Evolutionary conservation across 2,329 filamentous ascomycete species (phyloP), one percentile per base, ranked within the genome.

Genomic region (Ophiosphaerella herpotricha): DNA sequence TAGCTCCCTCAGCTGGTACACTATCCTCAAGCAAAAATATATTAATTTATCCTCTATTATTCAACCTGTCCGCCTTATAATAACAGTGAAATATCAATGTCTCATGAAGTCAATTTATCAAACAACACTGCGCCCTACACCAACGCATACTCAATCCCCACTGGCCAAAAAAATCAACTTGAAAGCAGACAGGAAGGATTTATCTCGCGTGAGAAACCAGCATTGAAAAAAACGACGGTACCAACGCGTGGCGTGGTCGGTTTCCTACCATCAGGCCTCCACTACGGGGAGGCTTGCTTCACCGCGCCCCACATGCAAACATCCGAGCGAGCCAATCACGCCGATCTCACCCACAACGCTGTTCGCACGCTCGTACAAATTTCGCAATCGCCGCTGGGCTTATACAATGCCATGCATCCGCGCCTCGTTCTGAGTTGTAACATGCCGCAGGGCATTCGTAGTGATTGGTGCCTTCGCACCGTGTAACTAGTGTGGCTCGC

Each of bases 321-420:
- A 24, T 29, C 23, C 39, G 39, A 41, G 13, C n/a, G 6, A 16
- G 31, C 39, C 39, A 41, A 41, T 41, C 24, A 41, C n/a, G 7
- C 3, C 34, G 34, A 36, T 29, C 6, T 29, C 26, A 39, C 18
- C 5, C 14, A 45, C 34, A 21, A 32, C 36, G 31, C 36, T n/a
- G 35, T 46, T 46, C 43, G 43, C 29, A 32, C 43, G 13, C 39
- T 54, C 47, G 43, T 23, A 46, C 43, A 46, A 44, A 11, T 45
- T 7, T 45, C 9, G 34, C 21, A n/a, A 35, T 33, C 32, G 41
- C 45, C 33, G 32, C 23, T n/a, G 33, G 5, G 32, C 33, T 23
- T 40, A 14, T 26, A 35, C 16, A 43, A 48, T 29, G 14, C 13
- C 21, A 23, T 9, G 7, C 9, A 36, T 36, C 47, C 51, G 33